Evolutionary conservation across 2,329 filamentous ascomycete genomes (phyloP).

Genomic region (Pseudocercospora eumusae): DNA sequence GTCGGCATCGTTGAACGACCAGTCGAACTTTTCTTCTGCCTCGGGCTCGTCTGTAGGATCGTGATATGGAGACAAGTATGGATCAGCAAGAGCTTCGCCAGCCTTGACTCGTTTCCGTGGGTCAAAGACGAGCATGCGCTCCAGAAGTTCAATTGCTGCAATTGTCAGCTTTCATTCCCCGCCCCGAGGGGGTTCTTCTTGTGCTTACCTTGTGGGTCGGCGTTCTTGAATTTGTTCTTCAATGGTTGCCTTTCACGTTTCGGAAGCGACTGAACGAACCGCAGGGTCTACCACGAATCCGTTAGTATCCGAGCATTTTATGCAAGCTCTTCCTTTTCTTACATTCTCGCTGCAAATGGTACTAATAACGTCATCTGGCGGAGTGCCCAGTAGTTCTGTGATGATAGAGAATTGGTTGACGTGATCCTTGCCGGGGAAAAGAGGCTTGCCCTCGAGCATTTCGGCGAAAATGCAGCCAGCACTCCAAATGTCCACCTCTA

Average conservation of each 20-base stretch:
- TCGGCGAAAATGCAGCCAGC: constrained; percentile 98
- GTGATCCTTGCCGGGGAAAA: constrained; percentile 98
- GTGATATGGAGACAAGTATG: constrained; percentile 94
- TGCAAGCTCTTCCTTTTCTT: constrained; percentile 53
- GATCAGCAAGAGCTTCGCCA: constrained; percentile 79
- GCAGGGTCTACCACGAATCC: constrained; percentile 66
- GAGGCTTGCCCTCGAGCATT: constrained; percentile 97
- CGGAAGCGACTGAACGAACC: constrained; percentile 95
- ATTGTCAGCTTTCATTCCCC: constrained; percentile 38
- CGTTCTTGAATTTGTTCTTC: constrained; percentile 89
- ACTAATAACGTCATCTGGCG: constrained; percentile 96
- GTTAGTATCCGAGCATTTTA: constrained; percentile 29
- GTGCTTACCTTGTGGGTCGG: constrained; percentile 61
- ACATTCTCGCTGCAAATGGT: constrained; percentile 95
- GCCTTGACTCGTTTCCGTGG: constrained; percentile 94
- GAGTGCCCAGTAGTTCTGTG: constrained; percentile 92
- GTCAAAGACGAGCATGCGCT: constrained; percentile 97
- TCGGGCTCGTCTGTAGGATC: constrained; percentile 95
- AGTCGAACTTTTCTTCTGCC: constrained; percentile 97
- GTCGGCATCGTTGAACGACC: constrained; percentile 99
- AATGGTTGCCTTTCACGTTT: constrained; percentile 90
- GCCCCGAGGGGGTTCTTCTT: too few relatives aligned
- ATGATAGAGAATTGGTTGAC: constrained; percentile 99
- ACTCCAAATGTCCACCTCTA: constrained; percentile 99
- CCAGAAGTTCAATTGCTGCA: constrained; percentile 77